phyloP scores from a whole-genome alignment of 2,329 filamentous ascomycete genomes.

The Nemania sp. region DNA sequence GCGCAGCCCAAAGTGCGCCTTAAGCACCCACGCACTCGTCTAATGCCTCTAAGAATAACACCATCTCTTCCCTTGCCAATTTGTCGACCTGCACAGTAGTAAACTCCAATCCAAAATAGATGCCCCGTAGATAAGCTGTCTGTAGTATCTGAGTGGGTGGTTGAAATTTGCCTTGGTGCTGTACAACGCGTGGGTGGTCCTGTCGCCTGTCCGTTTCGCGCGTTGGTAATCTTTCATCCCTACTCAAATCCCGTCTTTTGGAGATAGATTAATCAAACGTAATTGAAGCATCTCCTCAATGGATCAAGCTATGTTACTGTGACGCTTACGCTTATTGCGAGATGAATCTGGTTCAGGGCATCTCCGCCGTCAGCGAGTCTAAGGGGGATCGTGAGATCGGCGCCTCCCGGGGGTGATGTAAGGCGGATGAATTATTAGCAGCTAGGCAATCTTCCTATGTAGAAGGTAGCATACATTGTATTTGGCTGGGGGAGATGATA shows the following conservation, averaged over 20 bases:
- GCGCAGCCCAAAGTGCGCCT: neutral
- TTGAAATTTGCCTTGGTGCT: neutral
- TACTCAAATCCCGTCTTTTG: neutral
- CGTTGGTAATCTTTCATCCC: neutral
- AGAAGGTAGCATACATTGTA: neutral
- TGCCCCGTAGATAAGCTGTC: neutral
- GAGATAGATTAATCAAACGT: neutral
- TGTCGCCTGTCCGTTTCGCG: neutral
- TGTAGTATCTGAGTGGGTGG: neutral
- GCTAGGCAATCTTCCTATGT: neutral
- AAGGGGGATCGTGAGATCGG: neutral
- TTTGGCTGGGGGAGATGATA: neutral
- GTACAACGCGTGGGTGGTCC: conserved; percentile 2
- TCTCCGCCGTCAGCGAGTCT: neutral
- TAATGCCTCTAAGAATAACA: neutral
- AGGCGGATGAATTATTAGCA: neutral
- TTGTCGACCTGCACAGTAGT: neutral
- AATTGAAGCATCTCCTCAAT: neutral
- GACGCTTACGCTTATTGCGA: neutral
- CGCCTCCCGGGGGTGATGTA: neutral
- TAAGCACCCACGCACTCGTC: neutral
- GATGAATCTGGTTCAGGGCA: neutral
- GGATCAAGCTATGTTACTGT: conserved; percentile 4
- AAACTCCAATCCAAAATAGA: neutral
- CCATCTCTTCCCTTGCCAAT: neutral